Base-by-base conservation (phyloP, 768 basidiomycete genomes). In the Suillus weaverae region DNA sequence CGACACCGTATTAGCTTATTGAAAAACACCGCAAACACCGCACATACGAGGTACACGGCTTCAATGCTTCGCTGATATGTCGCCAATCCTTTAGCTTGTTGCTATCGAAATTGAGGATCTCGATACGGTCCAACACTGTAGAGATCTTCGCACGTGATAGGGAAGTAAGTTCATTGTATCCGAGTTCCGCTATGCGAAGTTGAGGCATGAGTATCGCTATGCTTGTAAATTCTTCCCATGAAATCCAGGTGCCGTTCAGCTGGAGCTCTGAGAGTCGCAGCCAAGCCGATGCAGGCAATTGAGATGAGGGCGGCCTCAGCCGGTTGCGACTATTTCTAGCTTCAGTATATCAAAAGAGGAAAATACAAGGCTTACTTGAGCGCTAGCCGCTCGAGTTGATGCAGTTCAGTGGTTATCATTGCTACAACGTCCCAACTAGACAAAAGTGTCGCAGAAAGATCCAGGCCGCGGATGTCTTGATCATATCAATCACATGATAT, bases 391-490 rank as follows among this genome's bases (percentile, higher is more conserved):
- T 86, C 81, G 13, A 98, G 82, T 5, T 70, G 71, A 11, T 84
- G 85, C 4, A 98, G 78, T 70, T 89, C 88, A 13, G 71, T 70
- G 13, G 84, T 76, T 65, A 98, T 93, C 30, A 74, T 70, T 11
- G 88, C 86, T 20, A 97, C 79, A 4, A 80, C 76, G 36, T 86
- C 80, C 96, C 95, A 97, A 63, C 75, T 81, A 5, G 87, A 74
- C 38, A 97, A 69, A 20, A 97, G 82, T 75, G 83, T 95, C 51
- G 81, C 79, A 18, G 95, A 94, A 43, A 98, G 79, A 78, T 97
- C 91, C 43, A 98, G 80, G 10, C 87, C 88, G n/a, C 84, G 85
- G 51, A 95, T 81, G 70, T 85, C 94, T 96, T 67, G 62, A 64
- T 57, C 57, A 55, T 61, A 59, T 74, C 46, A 72, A 67, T 61